Base-by-base conservation (phyloP, 805 yeast genomes). In the Barnettozyma wickerhamii region DNA sequence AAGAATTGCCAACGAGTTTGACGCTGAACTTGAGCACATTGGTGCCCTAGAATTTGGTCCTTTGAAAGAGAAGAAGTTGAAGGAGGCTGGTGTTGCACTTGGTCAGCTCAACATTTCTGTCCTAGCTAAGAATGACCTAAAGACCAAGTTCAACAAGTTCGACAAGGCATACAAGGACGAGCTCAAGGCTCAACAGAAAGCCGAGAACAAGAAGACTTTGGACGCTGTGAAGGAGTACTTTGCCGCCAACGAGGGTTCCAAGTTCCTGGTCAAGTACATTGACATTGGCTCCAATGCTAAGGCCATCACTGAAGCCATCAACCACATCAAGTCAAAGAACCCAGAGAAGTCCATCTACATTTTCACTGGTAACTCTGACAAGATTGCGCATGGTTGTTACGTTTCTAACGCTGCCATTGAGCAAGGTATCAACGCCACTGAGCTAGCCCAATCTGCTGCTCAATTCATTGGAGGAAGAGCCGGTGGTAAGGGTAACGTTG, bases 401-500 rank as follows among this genome's bases (percentile, higher is more conserved):
- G 72, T 93, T 37, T 77, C 91, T 2, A 80, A 84, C 47, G 79
- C 65, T 31, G 85, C 89, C 30, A 66, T 82, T 49, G 71, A 70
- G 34, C 74, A 79, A 59, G 89, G 89, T 51, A 71, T 88, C 17
- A 74, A 82, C 49, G 90, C 95, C 39, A 74, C 81, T 43, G 89
- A 77, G 21, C 73, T 89, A 51, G 95, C 95, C 24, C 65, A 72
- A 39, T 67, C 74, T 42, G 98, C 85, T 33, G 70, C 90, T 33
- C 65, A 69, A 28, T 69, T 72, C 54, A 79, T 93, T 53, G 99
- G 99, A 50, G 99, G 99, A 65, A 88, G 84, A 64, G 95, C 96
- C 43, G 99, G 99, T 68, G 99, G 99, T 64, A 93, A 88, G 68
- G 98, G 96, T 49, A 86, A 88, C 51, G 81, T 90, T 41, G 87